phyloP scores from a whole-genome alignment of 2,329 filamentous ascomycete genomes.

The Aureobasidium sp. region DNA sequence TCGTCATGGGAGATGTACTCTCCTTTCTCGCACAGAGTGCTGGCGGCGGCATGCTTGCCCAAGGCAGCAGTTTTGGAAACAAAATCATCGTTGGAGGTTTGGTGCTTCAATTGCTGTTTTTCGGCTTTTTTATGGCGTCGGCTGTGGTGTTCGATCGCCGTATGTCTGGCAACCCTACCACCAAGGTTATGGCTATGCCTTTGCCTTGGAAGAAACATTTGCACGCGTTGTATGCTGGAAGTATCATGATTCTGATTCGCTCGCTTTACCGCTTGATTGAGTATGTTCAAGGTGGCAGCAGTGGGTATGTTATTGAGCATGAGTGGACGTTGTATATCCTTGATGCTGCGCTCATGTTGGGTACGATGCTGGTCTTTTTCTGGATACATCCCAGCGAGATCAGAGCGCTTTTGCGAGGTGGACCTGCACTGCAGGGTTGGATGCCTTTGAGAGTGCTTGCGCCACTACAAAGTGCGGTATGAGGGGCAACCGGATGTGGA shows the following conservation, averaged over 20 bases:
- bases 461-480: background rate
- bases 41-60: slow-evolving; percentile 32
- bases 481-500: too few relatives aligned
- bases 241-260: slow-evolving; percentile 36
- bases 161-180: slow-evolving; percentile 19
- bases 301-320: slow-evolving; percentile 33
- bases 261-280: slow-evolving; percentile 41
- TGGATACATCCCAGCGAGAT: background rate
- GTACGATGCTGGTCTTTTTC: slow-evolving; percentile 17
- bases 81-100: slow-evolving; percentile 49
- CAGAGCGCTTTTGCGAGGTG: background rate
- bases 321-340: slow-evolving; percentile 39
- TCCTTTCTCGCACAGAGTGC: slow-evolving; percentile 44
- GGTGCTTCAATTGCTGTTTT: slow-evolving; percentile 48
- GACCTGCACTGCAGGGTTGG: background rate
- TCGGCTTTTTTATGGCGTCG: slow-evolving; percentile 46
- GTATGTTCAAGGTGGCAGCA: slow-evolving; percentile 34
- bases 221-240: slow-evolving; percentile 29
- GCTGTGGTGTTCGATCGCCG: slow-evolving; percentile 42
- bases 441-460: background rate
- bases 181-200: slow-evolving; percentile 17
- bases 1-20: slow-evolving; percentile 46
- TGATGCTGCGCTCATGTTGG: slow-evolving; percentile 34
- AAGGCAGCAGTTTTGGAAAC: slow-evolving; percentile 33
- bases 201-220: slow-evolving; percentile 28